Evolutionary conservation across 2,329 filamentous ascomycete genomes (phyloP), one percentile per base, ranked within the genome.

Genomic region (Colletotrichum karsti): DNA sequence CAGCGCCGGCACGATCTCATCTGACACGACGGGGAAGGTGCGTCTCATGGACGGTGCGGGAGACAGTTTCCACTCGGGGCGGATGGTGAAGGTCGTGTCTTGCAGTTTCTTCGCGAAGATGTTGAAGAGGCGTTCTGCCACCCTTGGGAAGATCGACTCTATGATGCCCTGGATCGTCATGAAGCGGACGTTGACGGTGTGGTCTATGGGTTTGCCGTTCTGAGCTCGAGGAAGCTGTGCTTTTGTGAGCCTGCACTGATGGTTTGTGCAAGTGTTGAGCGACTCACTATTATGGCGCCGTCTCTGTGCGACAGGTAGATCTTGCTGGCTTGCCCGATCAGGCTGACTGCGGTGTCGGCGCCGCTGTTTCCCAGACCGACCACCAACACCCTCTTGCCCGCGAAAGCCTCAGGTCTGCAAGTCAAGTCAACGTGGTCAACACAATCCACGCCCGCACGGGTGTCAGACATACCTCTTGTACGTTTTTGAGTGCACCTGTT

Each of bases 281-380:
- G 69, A 61, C 74, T 72, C 44, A 83, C 77, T 12, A 83, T 72
- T 33, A 80, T 56, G 4, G 74, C 73, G 7, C 82, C 82, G 2
- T 78, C 76, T 0, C 78, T 77, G 55, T 83, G 82, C 5, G 82
- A 81, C 15, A 82, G 70, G 72, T 81, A 84, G 4, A 84, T 75
- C 28, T 82, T 79, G 12, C 75, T 72, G 1, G 80, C 81, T 7
- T 78, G 72, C 0, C 74, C 75, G 0, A 77, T 71, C 6, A 84
- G 75, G 7, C 75, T 73, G 4, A 78, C 75, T 7, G 79, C 74
- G 1, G 78, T 73, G 59, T 82, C 80, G 13, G 75, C 77, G 0
- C 76, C 74, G 1, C 79, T 83, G 58, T 79, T 81, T 8, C 79
- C 79, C 28, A 84, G 70, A 5, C 83, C 83, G 5, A 85, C 73